A percentile compares a stretch with the other conserved stretches of the same genome.
Conservation (phyloP, 208 protist species). For the Tritrichomonas musculus region DNA sequence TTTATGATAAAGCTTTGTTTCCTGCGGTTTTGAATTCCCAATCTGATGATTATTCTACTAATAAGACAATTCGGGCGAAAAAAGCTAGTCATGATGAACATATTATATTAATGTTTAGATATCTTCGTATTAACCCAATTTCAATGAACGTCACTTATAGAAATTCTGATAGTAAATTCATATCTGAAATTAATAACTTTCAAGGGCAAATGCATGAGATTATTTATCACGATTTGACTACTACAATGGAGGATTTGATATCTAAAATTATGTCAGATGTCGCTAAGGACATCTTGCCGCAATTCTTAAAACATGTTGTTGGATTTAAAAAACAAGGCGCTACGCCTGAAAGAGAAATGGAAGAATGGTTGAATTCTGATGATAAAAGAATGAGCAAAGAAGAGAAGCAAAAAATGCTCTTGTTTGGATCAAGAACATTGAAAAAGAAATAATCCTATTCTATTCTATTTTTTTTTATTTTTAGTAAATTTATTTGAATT, state of each 20-base stretch:
- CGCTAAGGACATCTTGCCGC: neutral
- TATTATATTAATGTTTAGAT: neutral
- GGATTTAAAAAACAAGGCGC: neutral
- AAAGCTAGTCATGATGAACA: neutral
- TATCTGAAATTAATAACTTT: neutral
- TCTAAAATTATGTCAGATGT: neutral
- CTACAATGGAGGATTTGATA: neutral
- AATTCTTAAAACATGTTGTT: slow-evolving; percentile 8
- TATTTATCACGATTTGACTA: slow-evolving; percentile 15
- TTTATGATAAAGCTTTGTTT: neutral
- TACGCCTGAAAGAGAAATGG: neutral
- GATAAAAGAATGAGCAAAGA: neutral
- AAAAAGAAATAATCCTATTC: neutral
- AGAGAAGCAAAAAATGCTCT: neutral
- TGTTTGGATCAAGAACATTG: neutral
- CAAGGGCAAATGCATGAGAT: neutral
- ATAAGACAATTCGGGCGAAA: neutral
- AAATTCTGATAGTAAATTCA: neutral
- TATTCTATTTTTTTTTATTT: too few species aligned
- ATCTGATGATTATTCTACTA: too few species aligned
- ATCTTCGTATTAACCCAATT: neutral
- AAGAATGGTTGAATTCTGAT: neutral
- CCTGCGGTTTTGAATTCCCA: neutral
- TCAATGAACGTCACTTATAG: neutral
- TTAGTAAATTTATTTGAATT: too few species aligned